phyloP scores from a whole-genome alignment of 768 basidiomycete species.

The Lentinula edodes region DNA sequence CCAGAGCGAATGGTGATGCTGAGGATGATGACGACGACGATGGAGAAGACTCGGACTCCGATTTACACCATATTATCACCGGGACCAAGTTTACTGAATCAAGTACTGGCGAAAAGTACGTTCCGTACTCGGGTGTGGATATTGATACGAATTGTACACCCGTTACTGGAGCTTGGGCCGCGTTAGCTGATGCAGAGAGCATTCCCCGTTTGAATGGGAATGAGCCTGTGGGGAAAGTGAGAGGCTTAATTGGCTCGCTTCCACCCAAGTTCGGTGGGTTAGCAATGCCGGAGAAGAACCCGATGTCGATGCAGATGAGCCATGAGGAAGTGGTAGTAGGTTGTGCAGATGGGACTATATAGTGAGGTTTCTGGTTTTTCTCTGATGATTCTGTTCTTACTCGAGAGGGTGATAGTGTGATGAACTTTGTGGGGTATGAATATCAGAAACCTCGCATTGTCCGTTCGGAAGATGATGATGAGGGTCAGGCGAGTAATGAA shows the following conservation, averaged over 20 bases:
- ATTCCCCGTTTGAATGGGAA: constrained; percentile 21
- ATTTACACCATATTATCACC: constrained; percentile 6
- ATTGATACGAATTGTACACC: constrained; percentile 62
- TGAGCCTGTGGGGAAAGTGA: constrained; percentile 20
- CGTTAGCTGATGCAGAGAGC: constrained; percentile 41
- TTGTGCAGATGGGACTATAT: constrained; percentile 88
- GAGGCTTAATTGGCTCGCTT: constrained; percentile 56
- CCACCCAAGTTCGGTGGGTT: constrained; percentile 73
- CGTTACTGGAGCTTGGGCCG: constrained; percentile 72
- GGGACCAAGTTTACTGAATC: neutral
- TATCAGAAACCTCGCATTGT: constrained; percentile 44
- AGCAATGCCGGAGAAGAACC: constrained; percentile 87
- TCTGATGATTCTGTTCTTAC: neutral
- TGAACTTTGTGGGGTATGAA: constrained; percentile 57
- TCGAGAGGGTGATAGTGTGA: constrained; percentile 35
- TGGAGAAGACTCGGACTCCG: constrained; percentile 21
- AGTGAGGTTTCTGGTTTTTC: constrained; percentile 42
- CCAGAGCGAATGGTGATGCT: constrained; percentile 9
- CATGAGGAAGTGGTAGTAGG: constrained; percentile 90
- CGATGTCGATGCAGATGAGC: constrained; percentile 90
- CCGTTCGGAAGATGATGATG: constrained; percentile 47
- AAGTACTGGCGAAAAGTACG: neutral
- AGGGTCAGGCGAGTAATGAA: constrained; percentile 26
- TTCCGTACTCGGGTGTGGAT: constrained; percentile 35
- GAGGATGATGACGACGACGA: constrained; percentile 20